These are phyloP conservation scores for Tulasnella sp. DNA, from an alignment of 768 basidiomycete genomes.

Conservation along the genomic window DNA sequence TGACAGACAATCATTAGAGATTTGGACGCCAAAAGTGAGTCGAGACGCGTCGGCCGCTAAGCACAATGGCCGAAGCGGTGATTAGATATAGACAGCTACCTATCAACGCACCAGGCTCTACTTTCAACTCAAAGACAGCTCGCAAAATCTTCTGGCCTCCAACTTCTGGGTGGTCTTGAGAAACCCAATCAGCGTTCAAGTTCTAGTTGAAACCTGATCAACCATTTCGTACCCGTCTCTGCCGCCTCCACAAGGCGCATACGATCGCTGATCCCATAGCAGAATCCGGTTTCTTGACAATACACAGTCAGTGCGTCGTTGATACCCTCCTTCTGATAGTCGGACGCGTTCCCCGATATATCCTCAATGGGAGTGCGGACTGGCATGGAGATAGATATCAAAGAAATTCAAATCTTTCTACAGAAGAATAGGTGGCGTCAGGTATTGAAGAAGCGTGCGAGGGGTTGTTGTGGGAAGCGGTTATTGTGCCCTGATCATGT, in stretches of 20 bases:
- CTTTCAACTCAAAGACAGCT: background rate
- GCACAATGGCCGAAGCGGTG: background rate
- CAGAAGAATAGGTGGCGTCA: no score
- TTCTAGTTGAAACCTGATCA: no score
- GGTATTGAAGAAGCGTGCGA: no score
- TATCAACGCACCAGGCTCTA: background rate
- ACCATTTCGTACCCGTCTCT: no score
- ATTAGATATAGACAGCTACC: background rate
- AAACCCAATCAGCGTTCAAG: no score
- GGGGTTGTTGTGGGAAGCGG: no score
- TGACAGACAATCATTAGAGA: background rate
- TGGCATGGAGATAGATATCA: background rate
- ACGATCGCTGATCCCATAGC: background rate
- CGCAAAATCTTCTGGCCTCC: background rate
- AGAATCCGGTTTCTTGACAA: background rate
- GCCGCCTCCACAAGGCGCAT: background rate
- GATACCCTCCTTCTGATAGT: background rate
- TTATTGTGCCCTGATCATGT: no score
- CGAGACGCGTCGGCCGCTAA: background rate
- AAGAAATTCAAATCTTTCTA: no score
- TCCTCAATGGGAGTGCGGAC: background rate
- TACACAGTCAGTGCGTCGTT: background rate
- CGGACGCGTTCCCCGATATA: conserved; percentile 2
- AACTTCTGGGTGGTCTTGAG: background rate
- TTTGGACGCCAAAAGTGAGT: background rate